Percentiles rank a stretch among this genome's conserved stretches.
Evolutionary conservation across 2,329 filamentous ascomycete genomes (phyloP).

Genomic region (Neonectria coccinea): DNA sequence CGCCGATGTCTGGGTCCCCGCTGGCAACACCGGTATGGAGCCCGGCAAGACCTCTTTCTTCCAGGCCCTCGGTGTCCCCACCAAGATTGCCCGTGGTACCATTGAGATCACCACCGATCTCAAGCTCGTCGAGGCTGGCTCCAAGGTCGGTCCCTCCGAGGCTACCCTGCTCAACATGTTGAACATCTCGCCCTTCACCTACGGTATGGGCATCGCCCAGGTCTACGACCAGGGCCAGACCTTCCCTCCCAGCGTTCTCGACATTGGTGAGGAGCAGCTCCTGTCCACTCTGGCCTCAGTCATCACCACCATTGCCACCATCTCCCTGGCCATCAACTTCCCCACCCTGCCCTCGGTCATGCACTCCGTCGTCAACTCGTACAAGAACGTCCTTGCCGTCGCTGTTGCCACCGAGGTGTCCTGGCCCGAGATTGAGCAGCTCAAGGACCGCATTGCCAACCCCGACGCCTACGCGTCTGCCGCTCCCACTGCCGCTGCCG

Average conservation of each 20-base stretch:
- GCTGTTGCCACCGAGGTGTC: constrained; percentile 90
- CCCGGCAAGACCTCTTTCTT: constrained; percentile 99
- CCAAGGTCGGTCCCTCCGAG: constrained; percentile 98
- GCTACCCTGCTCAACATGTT: constrained; percentile 99
- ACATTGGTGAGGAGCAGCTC: constrained; percentile 95
- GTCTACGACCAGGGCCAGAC: constrained; percentile 98
- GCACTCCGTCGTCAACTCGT: constrained; percentile 95
- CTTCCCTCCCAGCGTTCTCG: constrained; percentile 87
- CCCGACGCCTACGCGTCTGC: constrained; percentile 93
- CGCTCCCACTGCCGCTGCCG: constrained; percentile 75
- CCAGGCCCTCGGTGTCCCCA: constrained; percentile 99
- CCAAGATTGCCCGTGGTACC: constrained; percentile 99
- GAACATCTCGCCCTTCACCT: constrained; percentile 99
- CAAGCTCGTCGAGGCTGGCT: constrained; percentile 93
- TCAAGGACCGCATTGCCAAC: constrained; percentile 99
- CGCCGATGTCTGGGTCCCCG: constrained; percentile 91
- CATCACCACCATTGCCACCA: constrained; percentile 86
- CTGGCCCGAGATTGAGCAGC: constrained; percentile 95
- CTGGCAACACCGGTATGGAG: constrained; percentile 99
- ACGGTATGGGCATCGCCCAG: constrained; percentile 95
- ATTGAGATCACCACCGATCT: constrained; percentile 99
- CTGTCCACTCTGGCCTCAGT: constrained; percentile 84
- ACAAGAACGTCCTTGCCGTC: constrained; percentile 96
- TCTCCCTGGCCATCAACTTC: constrained; percentile 95
- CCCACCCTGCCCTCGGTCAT: constrained; percentile 96